Evolutionary conservation across 2,329 filamentous ascomycete genomes (phyloP).

Genomic region (Fusarium circinatum): DNA sequence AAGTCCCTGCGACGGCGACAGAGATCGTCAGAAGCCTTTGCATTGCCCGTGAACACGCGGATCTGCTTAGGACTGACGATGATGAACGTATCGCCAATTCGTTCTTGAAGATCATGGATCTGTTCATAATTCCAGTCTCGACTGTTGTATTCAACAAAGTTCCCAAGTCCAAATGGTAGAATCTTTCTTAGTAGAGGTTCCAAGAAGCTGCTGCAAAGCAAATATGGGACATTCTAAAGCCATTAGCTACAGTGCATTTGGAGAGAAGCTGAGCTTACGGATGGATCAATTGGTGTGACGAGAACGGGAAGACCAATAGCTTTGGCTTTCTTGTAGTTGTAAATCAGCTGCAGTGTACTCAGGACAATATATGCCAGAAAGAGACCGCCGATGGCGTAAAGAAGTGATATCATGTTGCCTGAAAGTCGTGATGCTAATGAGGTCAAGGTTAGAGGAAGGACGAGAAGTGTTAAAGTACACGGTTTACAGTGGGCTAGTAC

Average conservation of each 20-base stretch:
- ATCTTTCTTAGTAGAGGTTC: slow-evolving; percentile 20
- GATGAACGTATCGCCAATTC: slow-evolving; percentile 37
- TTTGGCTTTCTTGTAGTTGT: slow-evolving; percentile 32
- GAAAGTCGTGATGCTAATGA: not conserved
- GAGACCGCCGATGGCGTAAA: not conserved
- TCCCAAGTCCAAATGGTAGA: slow-evolving; percentile 13
- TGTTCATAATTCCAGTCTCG: slow-evolving; percentile 39
- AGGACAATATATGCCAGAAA: slow-evolving; percentile 6
- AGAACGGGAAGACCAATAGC: slow-evolving; percentile 25
- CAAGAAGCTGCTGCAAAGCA: slow-evolving; percentile 21
- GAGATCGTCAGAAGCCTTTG: slow-evolving; percentile 28
- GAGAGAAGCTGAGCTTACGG: not conserved
- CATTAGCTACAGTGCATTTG: not conserved
- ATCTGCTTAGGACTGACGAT: slow-evolving; percentile 37
- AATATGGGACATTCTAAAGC: slow-evolving; percentile 22
- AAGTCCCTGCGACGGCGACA: slow-evolving; percentile 33
- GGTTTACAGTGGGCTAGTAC: not conserved
- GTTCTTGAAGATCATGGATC: slow-evolving; percentile 30
- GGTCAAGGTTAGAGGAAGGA: not conserved
- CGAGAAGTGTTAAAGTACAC: slow-evolving; percentile 19
- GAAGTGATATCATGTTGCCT: slow-evolving; percentile 16
- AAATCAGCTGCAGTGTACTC: slow-evolving; percentile 6
- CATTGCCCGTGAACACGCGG: slow-evolving; percentile 32
- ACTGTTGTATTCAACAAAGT: slow-evolving; percentile 39
- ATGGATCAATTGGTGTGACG: slow-evolving; percentile 32